A percentile compares a stretch with the other conserved stretches of the same genome.
Conservation (phyloP, 257 asterid species). For the Paraleonurus japonicus region DNA sequence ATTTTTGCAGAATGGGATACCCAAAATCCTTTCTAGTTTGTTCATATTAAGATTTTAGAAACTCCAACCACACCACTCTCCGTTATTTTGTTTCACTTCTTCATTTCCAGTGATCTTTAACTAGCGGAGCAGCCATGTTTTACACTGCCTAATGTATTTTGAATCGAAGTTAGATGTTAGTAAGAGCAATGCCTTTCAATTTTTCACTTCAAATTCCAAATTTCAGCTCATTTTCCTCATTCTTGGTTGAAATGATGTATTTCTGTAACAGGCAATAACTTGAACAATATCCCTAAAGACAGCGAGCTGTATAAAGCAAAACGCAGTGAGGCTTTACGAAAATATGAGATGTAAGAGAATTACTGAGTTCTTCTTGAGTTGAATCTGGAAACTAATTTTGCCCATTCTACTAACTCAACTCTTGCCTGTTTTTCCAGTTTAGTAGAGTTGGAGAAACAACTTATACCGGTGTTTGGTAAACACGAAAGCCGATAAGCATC, state of each 20-base stretch:
- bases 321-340: constrained; percentile 70
- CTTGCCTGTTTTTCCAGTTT: constrained; percentile 44
- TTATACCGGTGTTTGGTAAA: constrained; percentile 50
- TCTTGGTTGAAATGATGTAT: constrained; percentile 11
- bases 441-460: constrained; percentile 89
- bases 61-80: neutral
- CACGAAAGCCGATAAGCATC: constrained; percentile 22
- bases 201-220: neutral
- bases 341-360: constrained; percentile 67
- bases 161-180: neutral
- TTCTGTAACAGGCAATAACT: constrained; percentile 43
- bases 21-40: neutral
- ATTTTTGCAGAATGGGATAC: neutral
- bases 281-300: constrained; percentile 62
- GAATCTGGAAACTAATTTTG: neutral
- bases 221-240: neutral
- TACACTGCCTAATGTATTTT: neutral
- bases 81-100: neutral
- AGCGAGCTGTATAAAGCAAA: constrained; percentile 71
- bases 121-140: neutral
- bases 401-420: constrained; percentile 4
- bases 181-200: neutral
- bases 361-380: neutral
- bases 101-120: neutral
- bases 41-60: neutral